A percentile compares a stretch with the other conserved stretches of the same genome.
Conservation (phyloP, 2,329 filamentous ascomycete genomes). For the Sarocladium brachiariae region DNA sequence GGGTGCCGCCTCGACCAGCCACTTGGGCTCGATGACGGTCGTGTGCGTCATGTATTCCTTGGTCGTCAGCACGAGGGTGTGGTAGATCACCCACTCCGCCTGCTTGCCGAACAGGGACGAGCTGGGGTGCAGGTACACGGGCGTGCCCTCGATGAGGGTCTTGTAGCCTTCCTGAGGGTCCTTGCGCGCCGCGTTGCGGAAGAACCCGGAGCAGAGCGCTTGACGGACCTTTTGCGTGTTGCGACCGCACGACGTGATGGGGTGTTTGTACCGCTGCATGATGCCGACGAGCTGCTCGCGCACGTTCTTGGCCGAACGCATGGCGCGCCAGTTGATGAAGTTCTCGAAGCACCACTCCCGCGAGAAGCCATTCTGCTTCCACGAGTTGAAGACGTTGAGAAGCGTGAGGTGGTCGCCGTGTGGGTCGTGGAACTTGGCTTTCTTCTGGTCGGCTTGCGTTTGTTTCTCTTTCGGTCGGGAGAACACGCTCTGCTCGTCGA, state of each 20-base stretch:
- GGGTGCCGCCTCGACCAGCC: slow-evolving; percentile 91
- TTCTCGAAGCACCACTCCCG: slow-evolving; percentile 96
- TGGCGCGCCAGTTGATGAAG: slow-evolving; percentile 87
- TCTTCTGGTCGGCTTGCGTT: slow-evolving; percentile 92
- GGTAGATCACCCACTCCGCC: slow-evolving; percentile 93
- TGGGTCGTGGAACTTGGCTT: slow-evolving; percentile 93
- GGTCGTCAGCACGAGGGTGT: slow-evolving; percentile 82
- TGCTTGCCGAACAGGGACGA: slow-evolving; percentile 93
- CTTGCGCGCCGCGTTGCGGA: slow-evolving; percentile 90
- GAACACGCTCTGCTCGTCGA: slow-evolving; percentile 80
- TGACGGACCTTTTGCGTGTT: slow-evolving; percentile 83
- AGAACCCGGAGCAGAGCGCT: slow-evolving; percentile 88
- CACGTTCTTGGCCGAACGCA: slow-evolving; percentile 86
- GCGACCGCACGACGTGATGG: slow-evolving; percentile 75
- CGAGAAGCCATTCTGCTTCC: slow-evolving; percentile 78
- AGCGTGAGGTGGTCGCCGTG: slow-evolving; percentile 91
- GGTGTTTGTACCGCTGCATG: slow-evolving; percentile 84
- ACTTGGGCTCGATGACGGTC: slow-evolving; percentile 88
- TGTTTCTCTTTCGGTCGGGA: slow-evolving; percentile 98
- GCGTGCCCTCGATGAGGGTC: slow-evolving; percentile 90
- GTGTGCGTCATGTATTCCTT: slow-evolving; percentile 98
- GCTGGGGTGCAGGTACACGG: slow-evolving; percentile 88
- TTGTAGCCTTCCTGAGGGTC: slow-evolving; percentile 97
- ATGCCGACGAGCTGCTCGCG: slow-evolving; percentile 88
- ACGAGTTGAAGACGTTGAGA: slow-evolving; percentile 95